These are phyloP conservation scores for Aspergillus felis DNA, from an alignment of 2,329 filamentous ascomycete species.

Conservation along the genomic window DNA sequence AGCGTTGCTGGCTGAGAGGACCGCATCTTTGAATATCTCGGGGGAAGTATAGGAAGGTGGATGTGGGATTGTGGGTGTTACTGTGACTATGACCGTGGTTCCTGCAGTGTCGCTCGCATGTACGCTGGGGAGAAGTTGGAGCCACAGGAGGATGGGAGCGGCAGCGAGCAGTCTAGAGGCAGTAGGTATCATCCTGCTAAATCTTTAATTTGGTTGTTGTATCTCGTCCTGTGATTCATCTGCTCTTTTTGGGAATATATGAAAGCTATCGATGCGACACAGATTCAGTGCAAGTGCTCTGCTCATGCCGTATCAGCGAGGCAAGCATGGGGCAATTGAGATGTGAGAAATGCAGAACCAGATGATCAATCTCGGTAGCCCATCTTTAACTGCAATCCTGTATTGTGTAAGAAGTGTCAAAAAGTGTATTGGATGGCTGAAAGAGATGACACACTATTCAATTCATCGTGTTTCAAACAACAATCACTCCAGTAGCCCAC, in stretches of 20 bases:
- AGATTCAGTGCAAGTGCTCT: not conserved
- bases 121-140: not conserved
- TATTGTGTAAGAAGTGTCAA: not conserved
- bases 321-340: not conserved
- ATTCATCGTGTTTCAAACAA: not conserved
- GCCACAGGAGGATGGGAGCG: not conserved
- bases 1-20: conserved; percentile 63
- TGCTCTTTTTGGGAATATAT: not conserved
- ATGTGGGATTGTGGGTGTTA: conserved; percentile 23
- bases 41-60: conserved; percentile 43
- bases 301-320: not conserved
- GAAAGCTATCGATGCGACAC: not conserved
- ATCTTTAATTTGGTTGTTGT: not conserved
- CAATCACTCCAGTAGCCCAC: not conserved
- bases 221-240: not conserved
- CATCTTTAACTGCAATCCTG: not conserved
- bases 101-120: conserved; percentile 12
- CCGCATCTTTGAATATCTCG: conserved; percentile 44
- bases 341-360: not conserved
- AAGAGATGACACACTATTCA: not conserved
- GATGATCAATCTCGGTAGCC: not conserved
- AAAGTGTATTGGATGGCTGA: not conserved
- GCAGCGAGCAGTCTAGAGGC: not conserved
- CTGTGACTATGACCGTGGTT: conserved; percentile 21
- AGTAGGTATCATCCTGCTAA: not conserved